phyloP scores from a whole-genome alignment of 371 early-diverging fungal species.

The Batkoa obscura region DNA sequence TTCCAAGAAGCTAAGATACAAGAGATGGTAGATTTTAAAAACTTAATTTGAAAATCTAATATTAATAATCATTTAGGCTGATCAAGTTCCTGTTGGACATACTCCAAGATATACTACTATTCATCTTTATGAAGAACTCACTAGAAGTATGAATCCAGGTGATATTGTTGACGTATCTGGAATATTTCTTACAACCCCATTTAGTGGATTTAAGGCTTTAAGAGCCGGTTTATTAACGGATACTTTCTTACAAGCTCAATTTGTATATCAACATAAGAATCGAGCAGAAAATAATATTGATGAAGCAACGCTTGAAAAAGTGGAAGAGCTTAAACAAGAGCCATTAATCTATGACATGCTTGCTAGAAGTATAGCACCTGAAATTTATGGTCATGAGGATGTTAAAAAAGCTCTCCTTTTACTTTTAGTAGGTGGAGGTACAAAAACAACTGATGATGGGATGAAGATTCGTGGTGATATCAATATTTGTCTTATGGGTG shows the following conservation, averaged over 20 bases:
- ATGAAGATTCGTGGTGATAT: constrained; percentile 92
- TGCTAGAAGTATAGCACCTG: constrained; percentile 90
- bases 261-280: constrained; percentile 70
- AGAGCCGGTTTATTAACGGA: constrained; percentile 92
- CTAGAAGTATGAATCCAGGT: constrained; percentile 77
- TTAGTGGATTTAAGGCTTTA: constrained; percentile 80
- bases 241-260: constrained; percentile 81
- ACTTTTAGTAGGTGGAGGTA: constrained; percentile 75
- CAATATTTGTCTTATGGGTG: constrained; percentile 96
- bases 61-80: constrained; percentile 39
- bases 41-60: too few relatives aligned
- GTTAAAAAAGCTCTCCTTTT: constrained; percentile 85
- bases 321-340: constrained; percentile 40
- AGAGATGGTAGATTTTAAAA: constrained; percentile 47
- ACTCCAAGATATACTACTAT: constrained; percentile 93
- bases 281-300: constrained; percentile 58
- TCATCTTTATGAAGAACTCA: constrained; percentile 67
- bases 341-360: constrained; percentile 67
- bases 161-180: constrained; percentile 80
- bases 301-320: constrained; percentile 27
- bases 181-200: constrained; percentile 87
- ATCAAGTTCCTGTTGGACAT: constrained; percentile 97
- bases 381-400: constrained; percentile 93
- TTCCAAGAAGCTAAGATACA: constrained; percentile 93
- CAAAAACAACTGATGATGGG: constrained; percentile 70